A percentile compares a stretch with the other conserved stretches of the same genome.
Conservation (phyloP, 2,329 filamentous ascomycete species). For the Fusarium udum region DNA sequence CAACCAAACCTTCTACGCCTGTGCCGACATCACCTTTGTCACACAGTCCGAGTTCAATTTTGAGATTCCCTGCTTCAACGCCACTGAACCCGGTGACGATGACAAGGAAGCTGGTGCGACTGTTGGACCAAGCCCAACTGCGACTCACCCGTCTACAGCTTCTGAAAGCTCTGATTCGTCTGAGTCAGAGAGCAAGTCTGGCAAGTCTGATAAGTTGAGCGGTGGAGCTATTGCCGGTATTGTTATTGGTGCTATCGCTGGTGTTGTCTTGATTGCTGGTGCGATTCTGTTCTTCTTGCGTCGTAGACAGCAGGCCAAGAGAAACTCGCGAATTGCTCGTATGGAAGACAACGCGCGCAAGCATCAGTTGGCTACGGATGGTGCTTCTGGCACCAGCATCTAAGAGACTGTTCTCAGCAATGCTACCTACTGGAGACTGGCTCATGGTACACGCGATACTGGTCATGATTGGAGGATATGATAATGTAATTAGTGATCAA, state of each 20-base stretch:
- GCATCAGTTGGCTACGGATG: constrained; percentile 24
- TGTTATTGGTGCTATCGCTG: constrained; percentile 74
- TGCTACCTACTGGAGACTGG: neutral
- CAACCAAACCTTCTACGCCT: constrained; percentile 59
- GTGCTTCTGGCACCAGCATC: neutral
- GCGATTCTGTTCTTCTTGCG: constrained; percentile 66
- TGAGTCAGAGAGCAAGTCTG: neutral
- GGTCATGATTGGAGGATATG: neutral
- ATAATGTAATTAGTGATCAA: neutral
- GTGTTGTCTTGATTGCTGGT: constrained; percentile 67
- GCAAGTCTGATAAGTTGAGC: constrained; percentile 70
- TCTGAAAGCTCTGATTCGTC: constrained; percentile 4
- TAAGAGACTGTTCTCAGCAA: neutral
- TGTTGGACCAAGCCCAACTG: constrained; percentile 12
- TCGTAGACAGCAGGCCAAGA: constrained; percentile 36
- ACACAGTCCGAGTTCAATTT: constrained; percentile 47
- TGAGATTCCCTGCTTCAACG: constrained; percentile 56
- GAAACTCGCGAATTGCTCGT: constrained; percentile 24
- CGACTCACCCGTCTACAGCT: constrained; percentile 10
- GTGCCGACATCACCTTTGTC: constrained; percentile 59
- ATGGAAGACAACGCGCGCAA: constrained; percentile 32
- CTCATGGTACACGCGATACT: neutral
- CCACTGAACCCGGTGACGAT: constrained; percentile 47
- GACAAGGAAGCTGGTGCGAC: constrained; percentile 30
- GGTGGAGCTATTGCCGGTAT: constrained; percentile 79